phyloP scores from a whole-genome alignment of 495 filamentous ascomycete species.

The Staphylotrichum longicolle region DNA sequence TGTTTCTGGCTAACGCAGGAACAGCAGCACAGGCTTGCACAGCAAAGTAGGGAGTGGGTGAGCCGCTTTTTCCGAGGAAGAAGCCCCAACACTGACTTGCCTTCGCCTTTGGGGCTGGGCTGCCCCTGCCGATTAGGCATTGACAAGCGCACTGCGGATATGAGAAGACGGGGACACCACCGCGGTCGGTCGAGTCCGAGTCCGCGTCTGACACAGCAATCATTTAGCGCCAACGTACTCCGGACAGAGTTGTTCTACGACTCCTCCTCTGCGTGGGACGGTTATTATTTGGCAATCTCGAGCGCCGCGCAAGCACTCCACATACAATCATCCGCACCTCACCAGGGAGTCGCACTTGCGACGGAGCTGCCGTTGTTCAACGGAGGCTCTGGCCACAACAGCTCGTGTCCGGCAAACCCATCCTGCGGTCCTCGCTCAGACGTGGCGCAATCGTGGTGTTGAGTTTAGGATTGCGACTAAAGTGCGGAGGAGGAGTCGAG shows the following conservation, averaged over 20 bases:
- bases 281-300: conserved; percentile 12
- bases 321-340: conserved; percentile 8
- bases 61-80: conserved; percentile 14
- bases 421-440: conserved; percentile 4
- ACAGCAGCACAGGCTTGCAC: conserved; percentile 4
- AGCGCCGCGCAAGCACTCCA: conserved; percentile 6
- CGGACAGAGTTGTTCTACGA: not conserved
- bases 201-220: too few species aligned
- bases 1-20: conserved; percentile 22
- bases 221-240: too few species aligned
- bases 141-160: too few species aligned
- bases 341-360: conserved; percentile 12
- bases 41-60: not conserved
- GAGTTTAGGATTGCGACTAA: not conserved
- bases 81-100: conserved; percentile 5
- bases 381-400: conserved; percentile 16
- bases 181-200: too few species aligned
- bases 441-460: conserved; percentile 2
- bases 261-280: conserved; percentile 5
- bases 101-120: not conserved
- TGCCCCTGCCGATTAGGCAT: not conserved
- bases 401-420: conserved; percentile 15
- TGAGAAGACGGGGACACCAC: too few species aligned
- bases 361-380: conserved; percentile 15
- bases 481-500: not conserved